Evolutionary conservation across 192 early-diverging fungal genomes (phyloP).

Genomic region (Neocallimastix lanati): DNA sequence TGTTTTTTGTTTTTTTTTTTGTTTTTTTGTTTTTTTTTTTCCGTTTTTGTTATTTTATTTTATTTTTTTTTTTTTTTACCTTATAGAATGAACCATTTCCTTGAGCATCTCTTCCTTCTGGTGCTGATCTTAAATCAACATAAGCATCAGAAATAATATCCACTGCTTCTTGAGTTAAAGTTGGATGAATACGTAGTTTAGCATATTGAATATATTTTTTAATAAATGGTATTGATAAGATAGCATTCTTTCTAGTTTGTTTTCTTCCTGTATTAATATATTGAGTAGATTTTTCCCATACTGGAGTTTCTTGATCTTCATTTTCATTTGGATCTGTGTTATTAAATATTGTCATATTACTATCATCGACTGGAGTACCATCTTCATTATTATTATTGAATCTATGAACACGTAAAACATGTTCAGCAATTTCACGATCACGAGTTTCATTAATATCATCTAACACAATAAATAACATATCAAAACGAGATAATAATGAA

Average conservation of each 20-base stretch:
- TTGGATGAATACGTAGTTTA: slow-evolving; percentile 67
- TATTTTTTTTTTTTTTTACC: slow-evolving; percentile 32
- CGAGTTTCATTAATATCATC: slow-evolving; percentile 72
- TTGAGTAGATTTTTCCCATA: slow-evolving; percentile 3
- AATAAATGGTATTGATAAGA: slow-evolving; percentile 71
- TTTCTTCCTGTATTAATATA: slow-evolving; percentile 7
- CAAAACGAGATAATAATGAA: slow-evolving; percentile 90
- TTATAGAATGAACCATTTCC: slow-evolving; percentile 12
- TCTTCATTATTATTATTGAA: slow-evolving; percentile 18
- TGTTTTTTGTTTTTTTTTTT: no score
- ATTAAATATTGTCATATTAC: slow-evolving; percentile 27
- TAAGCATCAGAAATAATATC: slow-evolving; percentile 67
- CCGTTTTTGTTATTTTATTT: no score
- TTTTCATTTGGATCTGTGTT: slow-evolving; percentile 5
- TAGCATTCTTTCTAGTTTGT: slow-evolving; percentile 20
- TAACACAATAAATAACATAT: slow-evolving; percentile 88
- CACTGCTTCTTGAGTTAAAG: slow-evolving; percentile 61
- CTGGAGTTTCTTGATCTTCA: neutral
- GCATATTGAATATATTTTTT: slow-evolving; percentile 93
- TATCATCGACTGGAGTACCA: slow-evolving; percentile 14
- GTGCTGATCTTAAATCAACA: slow-evolving; percentile 61
- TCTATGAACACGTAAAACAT: slow-evolving; percentile 87
- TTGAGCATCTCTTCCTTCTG: slow-evolving; percentile 18
- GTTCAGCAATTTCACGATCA: slow-evolving; percentile 77
- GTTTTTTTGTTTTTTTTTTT: no score